Evolutionary conservation across 257 asterid genomes (phyloP).

Genomic region (Scutellaria barbata): DNA sequence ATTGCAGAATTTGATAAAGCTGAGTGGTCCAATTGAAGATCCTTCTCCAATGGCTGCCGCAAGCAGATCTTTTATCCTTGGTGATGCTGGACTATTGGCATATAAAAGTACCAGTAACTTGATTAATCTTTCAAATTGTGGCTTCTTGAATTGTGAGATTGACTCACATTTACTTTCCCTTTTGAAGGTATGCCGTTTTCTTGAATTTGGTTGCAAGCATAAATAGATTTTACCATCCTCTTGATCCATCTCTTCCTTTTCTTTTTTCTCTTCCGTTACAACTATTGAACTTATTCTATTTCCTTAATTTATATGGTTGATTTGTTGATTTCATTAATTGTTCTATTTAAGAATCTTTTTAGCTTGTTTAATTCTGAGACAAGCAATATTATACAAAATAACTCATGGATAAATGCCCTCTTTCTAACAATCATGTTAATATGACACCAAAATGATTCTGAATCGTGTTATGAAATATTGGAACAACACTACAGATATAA

Average conservation of each 20-base stretch:
- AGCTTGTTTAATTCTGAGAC: neutral
- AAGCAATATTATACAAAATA: neutral
- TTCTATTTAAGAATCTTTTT: neutral
- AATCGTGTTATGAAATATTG: too few species aligned
- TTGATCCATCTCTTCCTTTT: conserved; percentile 11
- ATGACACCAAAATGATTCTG: too few species aligned
- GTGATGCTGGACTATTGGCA: conserved; percentile 68
- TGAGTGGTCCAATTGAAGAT: conserved; percentile 57
- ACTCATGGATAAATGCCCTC: too few species aligned
- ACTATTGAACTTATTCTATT: neutral
- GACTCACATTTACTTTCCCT: conserved; percentile 81
- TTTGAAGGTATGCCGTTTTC: conserved; percentile 67
- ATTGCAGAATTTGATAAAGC: conserved; percentile 44
- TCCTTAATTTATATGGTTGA: conserved; percentile 7
- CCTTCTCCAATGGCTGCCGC: conserved; percentile 81
- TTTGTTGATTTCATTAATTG: neutral
- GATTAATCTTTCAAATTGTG: conserved; percentile 69
- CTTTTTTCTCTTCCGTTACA: conserved; percentile 20
- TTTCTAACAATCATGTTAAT: too few species aligned
- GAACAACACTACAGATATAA: too few species aligned
- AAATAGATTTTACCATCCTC: neutral
- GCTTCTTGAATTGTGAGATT: conserved; percentile 64
- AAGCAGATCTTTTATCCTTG: conserved; percentile 61
- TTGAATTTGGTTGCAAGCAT: conserved; percentile 17
- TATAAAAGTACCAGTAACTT: conserved; percentile 75